Conservation (phyloP, 129 eudicot genomes). For the Artemisia argyi region DNA sequence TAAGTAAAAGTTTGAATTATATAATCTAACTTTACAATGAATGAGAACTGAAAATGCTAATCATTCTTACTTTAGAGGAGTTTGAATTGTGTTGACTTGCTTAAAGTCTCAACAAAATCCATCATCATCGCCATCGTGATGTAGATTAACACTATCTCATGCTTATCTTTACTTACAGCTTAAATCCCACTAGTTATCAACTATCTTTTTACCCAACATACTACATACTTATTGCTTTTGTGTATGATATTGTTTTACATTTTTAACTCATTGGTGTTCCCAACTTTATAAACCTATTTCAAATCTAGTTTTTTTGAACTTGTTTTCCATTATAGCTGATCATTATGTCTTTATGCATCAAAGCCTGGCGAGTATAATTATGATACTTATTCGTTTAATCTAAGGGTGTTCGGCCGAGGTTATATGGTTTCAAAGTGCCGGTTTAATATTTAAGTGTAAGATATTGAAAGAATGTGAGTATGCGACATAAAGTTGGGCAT, state of each 20-base stretch:
- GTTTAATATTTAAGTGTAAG: no score
- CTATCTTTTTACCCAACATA: conserved; percentile 12
- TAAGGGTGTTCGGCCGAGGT: no score
- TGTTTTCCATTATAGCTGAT: background rate
- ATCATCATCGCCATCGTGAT: conserved; percentile 28
- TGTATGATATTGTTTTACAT: conserved; percentile 23
- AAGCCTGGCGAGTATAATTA: no score
- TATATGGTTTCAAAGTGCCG: no score
- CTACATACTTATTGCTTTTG: conserved; percentile 24
- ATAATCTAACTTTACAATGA: conserved; percentile 14
- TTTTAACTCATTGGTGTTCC: conserved; percentile 25
- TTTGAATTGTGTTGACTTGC: conserved; percentile 34
- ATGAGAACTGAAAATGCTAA: background rate
- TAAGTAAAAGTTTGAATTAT: background rate
- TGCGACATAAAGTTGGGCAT: no score
- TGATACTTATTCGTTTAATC: no score
- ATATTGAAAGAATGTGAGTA: no score
- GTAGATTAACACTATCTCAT: conserved; percentile 19
- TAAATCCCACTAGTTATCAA: conserved; percentile 16
- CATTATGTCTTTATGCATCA: background rate
- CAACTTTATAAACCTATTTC: conserved; percentile 14
- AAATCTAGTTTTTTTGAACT: background rate
- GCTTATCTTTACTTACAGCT: conserved; percentile 30
- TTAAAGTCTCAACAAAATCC: conserved; percentile 30
- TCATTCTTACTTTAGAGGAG: conserved; percentile 20